phyloP scores from a whole-genome alignment of 768 basidiomycete species.

The Mycena maculata region DNA sequence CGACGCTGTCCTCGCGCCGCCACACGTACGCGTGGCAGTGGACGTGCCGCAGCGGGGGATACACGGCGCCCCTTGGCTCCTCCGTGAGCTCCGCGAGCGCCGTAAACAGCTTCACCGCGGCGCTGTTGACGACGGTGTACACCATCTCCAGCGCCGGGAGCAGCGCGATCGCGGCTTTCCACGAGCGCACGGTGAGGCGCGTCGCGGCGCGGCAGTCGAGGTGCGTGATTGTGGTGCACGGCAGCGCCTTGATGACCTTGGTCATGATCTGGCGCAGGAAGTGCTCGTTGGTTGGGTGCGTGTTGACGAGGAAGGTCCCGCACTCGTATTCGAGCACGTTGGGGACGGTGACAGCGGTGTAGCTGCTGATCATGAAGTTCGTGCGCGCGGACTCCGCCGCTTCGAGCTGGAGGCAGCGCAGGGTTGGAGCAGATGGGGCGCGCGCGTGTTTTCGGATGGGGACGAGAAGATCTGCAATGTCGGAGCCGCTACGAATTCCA shows the following conservation, averaged over 20 bases:
- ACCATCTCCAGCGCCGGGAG: constrained; percentile 4
- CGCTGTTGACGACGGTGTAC: neutral
- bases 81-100: neutral
- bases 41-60: neutral
- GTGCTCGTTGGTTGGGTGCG: neutral
- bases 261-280: constrained; percentile 6
- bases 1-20: neutral
- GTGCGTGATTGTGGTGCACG: neutral
- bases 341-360: neutral
- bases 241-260: constrained; percentile 3
- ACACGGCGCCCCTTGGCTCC: neutral
- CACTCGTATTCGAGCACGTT: neutral
- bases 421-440: neutral
- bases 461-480: neutral
- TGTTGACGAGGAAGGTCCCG: neutral
- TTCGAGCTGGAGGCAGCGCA: neutral
- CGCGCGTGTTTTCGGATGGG: constrained; percentile 4
- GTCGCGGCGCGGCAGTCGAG: neutral
- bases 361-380: neutral
- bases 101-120: neutral
- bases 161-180: neutral
- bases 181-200: neutral
- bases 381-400: neutral
- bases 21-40: neutral
- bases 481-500: neutral